phyloP scores from a whole-genome alignment of 1,284 basidiomycete genomes.

The Puccinia coronata region DNA sequence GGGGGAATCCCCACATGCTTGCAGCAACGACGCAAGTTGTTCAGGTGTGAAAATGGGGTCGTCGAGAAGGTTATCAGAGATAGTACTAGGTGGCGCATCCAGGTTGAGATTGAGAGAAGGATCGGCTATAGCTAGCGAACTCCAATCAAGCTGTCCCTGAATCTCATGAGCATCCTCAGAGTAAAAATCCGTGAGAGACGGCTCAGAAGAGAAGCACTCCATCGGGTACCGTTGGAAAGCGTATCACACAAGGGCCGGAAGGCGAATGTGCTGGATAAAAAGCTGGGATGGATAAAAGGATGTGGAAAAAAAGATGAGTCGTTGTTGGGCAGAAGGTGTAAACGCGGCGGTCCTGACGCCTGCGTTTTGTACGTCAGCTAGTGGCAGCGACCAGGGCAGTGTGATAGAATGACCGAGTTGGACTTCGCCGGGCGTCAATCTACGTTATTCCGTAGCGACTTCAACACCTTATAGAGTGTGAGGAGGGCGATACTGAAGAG shows the following conservation, averaged over 20 bases:
- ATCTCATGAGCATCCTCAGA: constrained; percentile 5
- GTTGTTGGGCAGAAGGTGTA: not conserved
- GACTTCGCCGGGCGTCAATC: constrained; percentile 16
- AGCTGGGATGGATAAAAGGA: constrained; percentile 1
- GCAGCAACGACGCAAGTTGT: constrained; percentile 8
- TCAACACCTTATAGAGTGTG: not conserved
- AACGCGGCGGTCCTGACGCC: constrained; percentile 31
- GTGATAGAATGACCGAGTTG: constrained; percentile 1
- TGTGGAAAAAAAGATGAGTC: not conserved
- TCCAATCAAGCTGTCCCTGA: constrained; percentile 17
- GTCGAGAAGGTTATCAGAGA: not conserved
- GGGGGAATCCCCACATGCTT: not conserved
- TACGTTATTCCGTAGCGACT: not conserved
- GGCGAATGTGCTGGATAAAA: not conserved
- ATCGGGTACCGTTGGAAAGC: not conserved
- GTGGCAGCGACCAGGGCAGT: not conserved
- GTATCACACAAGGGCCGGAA: not conserved
- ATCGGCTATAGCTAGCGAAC: not conserved
- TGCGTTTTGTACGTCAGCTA: not conserved
- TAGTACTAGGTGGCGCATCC: not conserved
- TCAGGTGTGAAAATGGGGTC: constrained; percentile 12
- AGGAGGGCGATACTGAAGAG: not conserved
- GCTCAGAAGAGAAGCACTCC: not conserved
- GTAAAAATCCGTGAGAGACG: not conserved
- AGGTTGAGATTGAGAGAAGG: not conserved